Percentiles rank a stretch among this genome's conserved stretches.
phyloP scores from a whole-genome alignment of 371 early-diverging fungal species.

The Rhizopus arrhizus region DNA sequence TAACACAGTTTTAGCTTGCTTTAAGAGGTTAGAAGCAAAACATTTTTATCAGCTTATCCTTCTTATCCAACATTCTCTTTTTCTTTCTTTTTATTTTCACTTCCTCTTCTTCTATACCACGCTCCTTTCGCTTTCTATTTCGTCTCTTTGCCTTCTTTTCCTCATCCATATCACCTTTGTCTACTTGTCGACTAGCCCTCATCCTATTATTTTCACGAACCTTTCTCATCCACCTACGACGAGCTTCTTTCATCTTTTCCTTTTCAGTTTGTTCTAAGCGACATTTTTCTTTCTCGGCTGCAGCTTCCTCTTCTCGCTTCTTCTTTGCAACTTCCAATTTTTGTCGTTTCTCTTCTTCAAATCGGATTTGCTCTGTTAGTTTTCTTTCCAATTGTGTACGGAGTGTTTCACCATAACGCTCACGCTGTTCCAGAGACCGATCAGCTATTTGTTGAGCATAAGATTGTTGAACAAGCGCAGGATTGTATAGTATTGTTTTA shows the following conservation, averaged over 20 bases:
- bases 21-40: too few relatives aligned
- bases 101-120: constrained; percentile 21
- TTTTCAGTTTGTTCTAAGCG: constrained; percentile 27
- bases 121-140: constrained; percentile 16
- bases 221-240: constrained; percentile 28
- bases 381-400: constrained; percentile 59
- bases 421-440: constrained; percentile 64
- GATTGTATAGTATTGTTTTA: constrained; percentile 68
- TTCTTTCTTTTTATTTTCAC: too few relatives aligned
- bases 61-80: too few relatives aligned
- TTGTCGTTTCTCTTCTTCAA: constrained; percentile 54
- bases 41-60: constrained; percentile 1
- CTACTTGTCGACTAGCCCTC: constrained; percentile 31
- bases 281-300: constrained; percentile 30
- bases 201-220: constrained; percentile 31
- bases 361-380: constrained; percentile 60
- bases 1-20: too few relatives aligned
- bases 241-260: constrained; percentile 32
- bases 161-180: constrained; percentile 30
- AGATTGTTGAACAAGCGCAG: constrained; percentile 84
- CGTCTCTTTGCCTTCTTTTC: constrained; percentile 34
- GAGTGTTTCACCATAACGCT: constrained; percentile 66
- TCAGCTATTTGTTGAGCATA: constrained; percentile 82
- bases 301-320: constrained; percentile 46
- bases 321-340: constrained; percentile 51